Evolutionary conservation across 768 basidiomycete genomes (phyloP), one percentile per base, ranked within the genome.

Genomic region (Tylopilus felleus): DNA sequence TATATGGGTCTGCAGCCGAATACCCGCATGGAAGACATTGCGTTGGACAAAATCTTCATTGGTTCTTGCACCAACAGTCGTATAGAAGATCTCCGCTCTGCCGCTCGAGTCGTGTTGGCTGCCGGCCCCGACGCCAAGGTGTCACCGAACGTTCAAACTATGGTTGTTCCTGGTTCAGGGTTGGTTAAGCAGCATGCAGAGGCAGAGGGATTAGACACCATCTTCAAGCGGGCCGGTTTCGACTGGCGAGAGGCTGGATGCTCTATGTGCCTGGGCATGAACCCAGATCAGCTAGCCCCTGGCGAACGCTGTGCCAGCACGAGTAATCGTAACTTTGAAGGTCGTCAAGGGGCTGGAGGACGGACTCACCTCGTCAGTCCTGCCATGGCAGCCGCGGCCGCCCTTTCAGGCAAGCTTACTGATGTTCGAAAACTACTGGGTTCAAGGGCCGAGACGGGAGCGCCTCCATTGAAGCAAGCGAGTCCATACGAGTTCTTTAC

Each of bases 181-280:
- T 69, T 95, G 47, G 83, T 96, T 69, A 95, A 93, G 66, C 83
- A 90, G 63, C 93, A 95, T 62, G 90, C 93, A 19, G 92, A 95
- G 73, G 85, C 84, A 19, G 93, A 96, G 65, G 92, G 92, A 23
- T 76, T 96, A 55, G 91, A 94, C 63, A 77, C 78, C 51, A 77
- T 95, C 61, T 92, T 96, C 77, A 90, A 85, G 67, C 86, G 88
- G 41, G 93, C 93, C 33, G 93, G 93, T 29, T 96, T 94, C 65
- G 93, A 96, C 65, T 95, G 93, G 93, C 82, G 93, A 48, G 93
- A 96, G 71, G 93, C 93, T 29, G 93, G 93, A 31, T 96, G 93
- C 67, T 96, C 93, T 16, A 96, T 96, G 93, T 96, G 93, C 73
- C 72, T 96, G 60, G 93, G 92, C 39, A 96, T 96, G 93, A 96